These are phyloP conservation scores for Helicocarpus griseus DNA, from an alignment of 2,329 filamentous ascomycete genomes.

Conservation along the genomic window DNA sequence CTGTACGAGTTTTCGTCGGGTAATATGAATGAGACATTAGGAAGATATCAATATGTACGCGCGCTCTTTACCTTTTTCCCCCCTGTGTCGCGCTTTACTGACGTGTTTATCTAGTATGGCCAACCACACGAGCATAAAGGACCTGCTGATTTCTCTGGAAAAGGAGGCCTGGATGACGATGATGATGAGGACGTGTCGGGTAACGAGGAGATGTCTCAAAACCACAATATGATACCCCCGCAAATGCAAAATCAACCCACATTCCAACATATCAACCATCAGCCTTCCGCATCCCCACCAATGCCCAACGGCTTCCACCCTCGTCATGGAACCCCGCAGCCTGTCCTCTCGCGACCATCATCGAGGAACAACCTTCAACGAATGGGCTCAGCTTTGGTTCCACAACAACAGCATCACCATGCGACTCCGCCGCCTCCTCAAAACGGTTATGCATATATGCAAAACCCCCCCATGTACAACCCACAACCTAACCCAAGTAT, in stretches of 20 bases:
- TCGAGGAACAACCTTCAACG: constrained; percentile 73
- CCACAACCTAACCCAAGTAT: constrained; percentile 44
- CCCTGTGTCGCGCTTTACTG: constrained; percentile 6
- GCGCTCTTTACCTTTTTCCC: background rate
- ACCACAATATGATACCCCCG: constrained; percentile 53
- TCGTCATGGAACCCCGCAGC: constrained; percentile 73
- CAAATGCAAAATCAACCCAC: constrained; percentile 57
- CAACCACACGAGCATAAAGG: constrained; percentile 94
- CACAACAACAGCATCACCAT: constrained; percentile 52
- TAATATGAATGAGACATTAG: constrained; percentile 85
- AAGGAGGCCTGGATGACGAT: constrained; percentile 66
- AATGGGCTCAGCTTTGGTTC: constrained; percentile 62
- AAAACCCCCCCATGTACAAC: constrained; percentile 78
- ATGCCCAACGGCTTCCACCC: constrained; percentile 68
- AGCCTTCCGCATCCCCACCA: constrained; percentile 79
- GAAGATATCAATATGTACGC: constrained; percentile 82
- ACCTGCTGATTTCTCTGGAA: constrained; percentile 80
- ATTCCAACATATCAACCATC: constrained; percentile 77
- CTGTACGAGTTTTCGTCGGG: constrained; percentile 94
- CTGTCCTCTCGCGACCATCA: constrained; percentile 63
- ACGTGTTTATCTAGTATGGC: constrained; percentile 58
- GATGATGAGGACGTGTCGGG: constrained; percentile 69
- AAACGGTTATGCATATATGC: constrained; percentile 74
- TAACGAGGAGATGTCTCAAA: constrained; percentile 50
- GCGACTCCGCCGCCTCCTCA: constrained; percentile 45